Percentiles rank a stretch among this genome's conserved stretches.
Evolutionary conservation across 192 early-diverging fungal species (phyloP).

Genomic region (Umbelopsis ramanniana): DNA sequence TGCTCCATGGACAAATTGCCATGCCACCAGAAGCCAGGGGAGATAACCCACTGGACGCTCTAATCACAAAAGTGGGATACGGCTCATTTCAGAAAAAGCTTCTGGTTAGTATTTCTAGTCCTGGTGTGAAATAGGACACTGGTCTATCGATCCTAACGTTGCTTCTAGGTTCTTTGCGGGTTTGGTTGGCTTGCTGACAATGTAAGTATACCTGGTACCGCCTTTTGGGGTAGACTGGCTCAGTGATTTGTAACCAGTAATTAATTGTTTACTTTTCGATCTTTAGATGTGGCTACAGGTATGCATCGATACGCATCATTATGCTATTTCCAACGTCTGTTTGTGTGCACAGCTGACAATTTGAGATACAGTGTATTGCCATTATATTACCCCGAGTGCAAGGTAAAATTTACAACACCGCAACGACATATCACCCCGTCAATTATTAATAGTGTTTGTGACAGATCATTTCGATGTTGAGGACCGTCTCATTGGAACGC

Average conservation of each 20-base stretch:
- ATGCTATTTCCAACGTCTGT: neutral
- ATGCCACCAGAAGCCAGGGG: constrained; percentile 38
- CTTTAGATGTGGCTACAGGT: constrained; percentile 66
- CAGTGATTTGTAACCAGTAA: neutral
- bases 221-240: too few relatives aligned
- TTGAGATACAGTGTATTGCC: constrained; percentile 59
- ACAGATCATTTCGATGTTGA: constrained; percentile 68
- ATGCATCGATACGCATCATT: constrained; percentile 7
- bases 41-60: constrained; percentile 54
- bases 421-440: neutral
- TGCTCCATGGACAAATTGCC: constrained; percentile 24
- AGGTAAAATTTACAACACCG: constrained; percentile 38
- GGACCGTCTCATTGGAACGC: constrained; percentile 66
- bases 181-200: constrained; percentile 90
- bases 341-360: neutral
- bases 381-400: constrained; percentile 78
- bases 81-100: constrained; percentile 70
- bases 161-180: constrained; percentile 67
- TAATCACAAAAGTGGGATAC: constrained; percentile 74
- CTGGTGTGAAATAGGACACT: neutral
- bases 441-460: constrained; percentile 8
- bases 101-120: constrained; percentile 43
- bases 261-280: constrained; percentile 10
- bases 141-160: neutral
- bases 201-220: constrained; percentile 52